Percentiles rank a stretch among this genome's conserved stretches.
These are phyloP conservation scores for Metschnikowia bowlesiae DNA, from an alignment of 805 yeast species.

Conservation along the genomic window DNA sequence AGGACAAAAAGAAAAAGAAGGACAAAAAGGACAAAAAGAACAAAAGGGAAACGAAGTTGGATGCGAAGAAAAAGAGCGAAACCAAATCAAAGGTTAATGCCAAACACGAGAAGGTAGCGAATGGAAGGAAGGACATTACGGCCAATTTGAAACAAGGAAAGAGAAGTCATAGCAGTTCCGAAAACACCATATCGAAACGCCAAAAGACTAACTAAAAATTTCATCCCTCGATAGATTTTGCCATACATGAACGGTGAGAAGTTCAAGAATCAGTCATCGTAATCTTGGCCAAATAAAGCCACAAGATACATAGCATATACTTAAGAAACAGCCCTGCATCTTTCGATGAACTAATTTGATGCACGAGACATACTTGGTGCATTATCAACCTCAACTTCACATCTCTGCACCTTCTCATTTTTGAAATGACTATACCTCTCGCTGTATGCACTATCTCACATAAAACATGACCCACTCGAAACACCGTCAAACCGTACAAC, in stretches of 20 bases:
- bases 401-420: not conserved
- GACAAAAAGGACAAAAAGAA: constrained; percentile 17
- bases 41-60: constrained; percentile 12
- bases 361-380: too few relatives aligned
- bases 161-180: constrained; percentile 10
- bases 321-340: not conserved
- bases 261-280: not conserved
- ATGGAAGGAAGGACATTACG: constrained; percentile 18
- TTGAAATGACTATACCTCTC: not conserved
- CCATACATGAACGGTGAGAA: not conserved
- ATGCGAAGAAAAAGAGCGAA: too few relatives aligned
- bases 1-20: constrained; percentile 16
- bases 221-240: not conserved
- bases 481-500: not conserved
- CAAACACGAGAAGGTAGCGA: not conserved
- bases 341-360: too few relatives aligned
- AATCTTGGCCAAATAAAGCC: not conserved
- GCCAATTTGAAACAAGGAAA: constrained; percentile 17
- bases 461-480: not conserved
- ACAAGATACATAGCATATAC: not conserved
- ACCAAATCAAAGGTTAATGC: too few relatives aligned
- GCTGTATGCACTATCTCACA: constrained; percentile 3
- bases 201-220: not conserved
- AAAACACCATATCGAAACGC: not conserved
- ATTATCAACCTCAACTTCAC: not conserved